These are phyloP conservation scores for Aspergillus quadrilineatus DNA, from an alignment of 2,329 filamentous ascomycete species.

Conservation along the genomic window DNA sequence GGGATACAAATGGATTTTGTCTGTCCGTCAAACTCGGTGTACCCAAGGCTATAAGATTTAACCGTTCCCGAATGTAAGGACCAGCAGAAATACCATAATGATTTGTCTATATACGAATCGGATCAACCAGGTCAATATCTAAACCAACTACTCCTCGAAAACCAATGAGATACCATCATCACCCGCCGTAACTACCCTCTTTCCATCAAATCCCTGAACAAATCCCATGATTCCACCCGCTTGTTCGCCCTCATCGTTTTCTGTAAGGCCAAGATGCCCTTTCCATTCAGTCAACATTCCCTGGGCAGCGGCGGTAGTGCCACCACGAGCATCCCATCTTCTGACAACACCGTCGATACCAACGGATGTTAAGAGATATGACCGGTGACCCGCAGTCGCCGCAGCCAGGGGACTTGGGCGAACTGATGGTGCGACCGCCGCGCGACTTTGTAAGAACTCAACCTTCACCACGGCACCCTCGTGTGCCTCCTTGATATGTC, in stretches of 20 bases:
- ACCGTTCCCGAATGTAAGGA: not conserved
- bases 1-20: not conserved
- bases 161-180: slow-evolving; percentile 65
- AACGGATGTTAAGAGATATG: slow-evolving; percentile 77
- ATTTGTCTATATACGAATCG: slow-evolving; percentile 15
- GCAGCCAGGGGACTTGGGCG: slow-evolving; percentile 27
- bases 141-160: slow-evolving; percentile 40
- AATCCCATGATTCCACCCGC: slow-evolving; percentile 86
- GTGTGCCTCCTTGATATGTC: slow-evolving; percentile 78
- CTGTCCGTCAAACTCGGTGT: not conserved
- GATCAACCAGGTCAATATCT: slow-evolving; percentile 7
- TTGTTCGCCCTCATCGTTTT: slow-evolving; percentile 66
- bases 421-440: slow-evolving; percentile 29
- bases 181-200: slow-evolving; percentile 80
- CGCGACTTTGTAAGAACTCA: slow-evolving; percentile 67
- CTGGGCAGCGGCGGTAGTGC: slow-evolving; percentile 64
- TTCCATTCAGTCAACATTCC: slow-evolving; percentile 84
- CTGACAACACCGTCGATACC: slow-evolving; percentile 91
- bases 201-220: slow-evolving; percentile 73
- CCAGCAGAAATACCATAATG: not conserved
- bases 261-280: slow-evolving; percentile 61
- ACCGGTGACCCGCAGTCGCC: slow-evolving; percentile 37
- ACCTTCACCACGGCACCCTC: slow-evolving; percentile 89
- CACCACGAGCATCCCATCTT: slow-evolving; percentile 78
- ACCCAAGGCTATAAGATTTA: not conserved